Evolutionary conservation across 495 filamentous ascomycete species (phyloP).

Genomic region (Cairneyella variabilis): DNA sequence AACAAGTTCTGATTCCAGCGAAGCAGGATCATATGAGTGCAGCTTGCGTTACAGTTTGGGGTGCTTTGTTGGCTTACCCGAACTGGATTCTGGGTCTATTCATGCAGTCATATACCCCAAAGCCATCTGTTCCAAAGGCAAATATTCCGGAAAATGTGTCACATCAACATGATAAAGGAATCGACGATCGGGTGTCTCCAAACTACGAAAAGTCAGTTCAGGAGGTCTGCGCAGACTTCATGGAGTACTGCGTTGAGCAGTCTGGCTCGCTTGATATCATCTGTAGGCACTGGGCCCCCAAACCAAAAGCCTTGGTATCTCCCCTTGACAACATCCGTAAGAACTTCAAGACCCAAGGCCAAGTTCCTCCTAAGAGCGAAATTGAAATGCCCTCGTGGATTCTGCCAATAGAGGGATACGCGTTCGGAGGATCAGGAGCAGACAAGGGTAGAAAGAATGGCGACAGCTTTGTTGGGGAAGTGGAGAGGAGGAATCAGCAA

Average conservation of each 20-base stretch:
- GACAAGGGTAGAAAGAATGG: constrained; percentile 7
- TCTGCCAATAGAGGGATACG: constrained; percentile 7
- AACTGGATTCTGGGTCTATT: no score
- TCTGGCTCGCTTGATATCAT: constrained; percentile 28
- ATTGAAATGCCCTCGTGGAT: constrained; percentile 17
- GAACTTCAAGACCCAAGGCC: background rate
- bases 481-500: background rate
- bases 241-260: constrained; percentile 13
- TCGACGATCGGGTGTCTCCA: background rate
- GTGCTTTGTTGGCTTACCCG: no score
- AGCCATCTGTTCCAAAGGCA: background rate
- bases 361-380: background rate
- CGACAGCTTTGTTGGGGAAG: constrained; percentile 13
- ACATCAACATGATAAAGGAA: background rate
- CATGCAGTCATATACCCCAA: constrained; percentile 6
- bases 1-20: no score
- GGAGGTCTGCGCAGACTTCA: constrained; percentile 21
- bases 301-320: background rate
- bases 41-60: no score
- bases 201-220: constrained; percentile 14
- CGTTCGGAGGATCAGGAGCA: constrained; percentile 16
- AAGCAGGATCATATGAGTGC: no score
- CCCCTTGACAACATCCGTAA: background rate
- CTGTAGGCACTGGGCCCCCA: constrained; percentile 28
- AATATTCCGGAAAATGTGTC: no score